Percentiles rank a stretch among this genome's conserved stretches.
phyloP scores from a whole-genome alignment of 73 alveolate species.

The Tetrahymena borealis region DNA sequence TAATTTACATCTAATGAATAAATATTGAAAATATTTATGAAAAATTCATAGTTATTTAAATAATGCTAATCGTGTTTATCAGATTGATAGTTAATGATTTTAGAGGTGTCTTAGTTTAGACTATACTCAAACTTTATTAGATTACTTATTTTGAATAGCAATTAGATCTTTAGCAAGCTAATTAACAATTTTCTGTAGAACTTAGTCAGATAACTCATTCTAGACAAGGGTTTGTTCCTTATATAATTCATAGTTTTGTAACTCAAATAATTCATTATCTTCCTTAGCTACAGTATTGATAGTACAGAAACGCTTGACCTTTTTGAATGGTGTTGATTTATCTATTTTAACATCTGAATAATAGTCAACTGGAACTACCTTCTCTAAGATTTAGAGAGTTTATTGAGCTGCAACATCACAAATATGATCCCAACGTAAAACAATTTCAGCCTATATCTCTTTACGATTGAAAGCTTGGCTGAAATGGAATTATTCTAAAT shows the following conservation, averaged over 20 bases:
- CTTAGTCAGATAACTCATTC: background rate
- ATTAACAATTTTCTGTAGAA: background rate
- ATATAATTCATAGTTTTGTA: background rate
- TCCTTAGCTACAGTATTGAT: background rate
- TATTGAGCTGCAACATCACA: background rate
- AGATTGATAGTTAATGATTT: too few relatives aligned
- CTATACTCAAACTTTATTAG: background rate
- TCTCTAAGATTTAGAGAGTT: background rate
- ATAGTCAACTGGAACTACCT: background rate
- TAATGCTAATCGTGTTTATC: too few relatives aligned
- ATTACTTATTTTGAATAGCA: background rate
- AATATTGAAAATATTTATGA: too few relatives aligned
- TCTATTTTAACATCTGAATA: background rate
- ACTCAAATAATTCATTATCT: background rate
- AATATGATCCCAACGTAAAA: background rate
- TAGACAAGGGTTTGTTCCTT: background rate
- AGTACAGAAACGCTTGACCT: background rate
- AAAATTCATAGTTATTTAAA: too few relatives aligned
- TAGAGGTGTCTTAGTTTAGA: too few relatives aligned
- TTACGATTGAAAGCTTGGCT: background rate
- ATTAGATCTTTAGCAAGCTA: background rate
- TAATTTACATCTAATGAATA: too few relatives aligned
- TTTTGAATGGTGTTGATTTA: background rate
- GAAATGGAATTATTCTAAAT: background rate
- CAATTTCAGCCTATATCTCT: background rate